Conservation (phyloP, 306 rosid species). For the Heteromeles arbutifolia region DNA sequence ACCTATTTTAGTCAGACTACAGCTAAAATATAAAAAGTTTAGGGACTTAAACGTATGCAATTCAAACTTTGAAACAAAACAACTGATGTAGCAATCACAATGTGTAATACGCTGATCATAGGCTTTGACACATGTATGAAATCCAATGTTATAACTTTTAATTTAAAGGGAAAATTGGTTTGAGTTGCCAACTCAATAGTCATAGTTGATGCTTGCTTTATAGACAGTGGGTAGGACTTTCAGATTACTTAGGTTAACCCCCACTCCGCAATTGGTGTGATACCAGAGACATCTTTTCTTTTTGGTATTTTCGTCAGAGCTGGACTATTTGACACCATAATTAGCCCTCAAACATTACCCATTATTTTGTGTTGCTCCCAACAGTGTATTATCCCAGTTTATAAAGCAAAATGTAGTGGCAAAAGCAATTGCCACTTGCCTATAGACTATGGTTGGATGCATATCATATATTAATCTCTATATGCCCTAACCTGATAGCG, state of each 20-base stretch:
- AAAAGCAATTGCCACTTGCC: not conserved
- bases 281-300: not conserved
- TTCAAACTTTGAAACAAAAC: not conserved
- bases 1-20: not conserved
- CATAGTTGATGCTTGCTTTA: too few relatives aligned
- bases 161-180: not conserved
- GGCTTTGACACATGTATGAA: not conserved
- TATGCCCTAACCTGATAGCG: slow-evolving; percentile 69
- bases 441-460: too few relatives aligned
- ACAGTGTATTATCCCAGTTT: not conserved
- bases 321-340: not conserved
- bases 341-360: not conserved
- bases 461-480: not conserved
- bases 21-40: too few relatives aligned
- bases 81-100: not conserved
- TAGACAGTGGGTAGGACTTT: too few relatives aligned
- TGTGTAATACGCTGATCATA: not conserved
- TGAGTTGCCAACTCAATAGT: not conserved
- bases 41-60: not conserved
- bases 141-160: not conserved
- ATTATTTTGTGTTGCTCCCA: not conserved
- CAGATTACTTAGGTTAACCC: too few relatives aligned
- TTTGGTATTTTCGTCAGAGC: not conserved
- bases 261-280: not conserved
- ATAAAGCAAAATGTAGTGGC: not conserved